Evolutionary conservation across 805 yeast genomes (phyloP), one percentile per base, ranked within the genome.

Genomic region (Wickerhamomyces chambardii): DNA sequence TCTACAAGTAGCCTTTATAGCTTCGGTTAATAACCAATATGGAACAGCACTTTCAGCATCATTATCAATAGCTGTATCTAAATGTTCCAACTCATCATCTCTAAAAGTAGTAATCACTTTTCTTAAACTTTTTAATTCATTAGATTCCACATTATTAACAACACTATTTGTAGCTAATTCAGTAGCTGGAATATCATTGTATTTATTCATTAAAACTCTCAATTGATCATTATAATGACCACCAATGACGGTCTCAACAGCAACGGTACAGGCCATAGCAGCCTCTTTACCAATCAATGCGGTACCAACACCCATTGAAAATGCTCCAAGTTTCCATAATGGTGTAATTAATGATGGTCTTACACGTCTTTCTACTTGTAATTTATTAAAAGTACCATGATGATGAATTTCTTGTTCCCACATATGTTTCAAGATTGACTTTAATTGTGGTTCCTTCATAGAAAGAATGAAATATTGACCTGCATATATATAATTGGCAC

Each of bases 261-360:
- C 97, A 40, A 89, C 97, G 0, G 98, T 92, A 56, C 98, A 92
- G 1, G 98, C 97, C 98, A 92, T 92, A 3, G 98, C 97, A 3
- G 95, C 97, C 54, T 90, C 96, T 51, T 86, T 85, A 15, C 96
- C 81, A 42, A 87, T 59, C 36, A 83, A 47, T 0, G 95, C 97
- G 1, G 97, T 92, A 1, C 79, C 82, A 2, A 76, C 75, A 4
- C 98, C 98, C 64, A 92, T 67, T 1, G 78, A 78, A 33, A 82
- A 67, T 0, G 98, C 97, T 4, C 97, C 97, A 0, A 73, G 58
- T 54, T 84, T 87, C 98, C 98, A 92, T 1, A 85, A 49, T 2
- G 98, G 98, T 0, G 97, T 89, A 29, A 92, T 58, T 14, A 92
- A 48, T 0, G 96, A 85, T 4, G 98, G 98, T 48, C 98, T 73